A percentile compares a stretch with the other conserved stretches of the same genome.
Evolutionary conservation across 352 stramenopile genomes (phyloP).

Genomic region (Bremia lactucae): DNA sequence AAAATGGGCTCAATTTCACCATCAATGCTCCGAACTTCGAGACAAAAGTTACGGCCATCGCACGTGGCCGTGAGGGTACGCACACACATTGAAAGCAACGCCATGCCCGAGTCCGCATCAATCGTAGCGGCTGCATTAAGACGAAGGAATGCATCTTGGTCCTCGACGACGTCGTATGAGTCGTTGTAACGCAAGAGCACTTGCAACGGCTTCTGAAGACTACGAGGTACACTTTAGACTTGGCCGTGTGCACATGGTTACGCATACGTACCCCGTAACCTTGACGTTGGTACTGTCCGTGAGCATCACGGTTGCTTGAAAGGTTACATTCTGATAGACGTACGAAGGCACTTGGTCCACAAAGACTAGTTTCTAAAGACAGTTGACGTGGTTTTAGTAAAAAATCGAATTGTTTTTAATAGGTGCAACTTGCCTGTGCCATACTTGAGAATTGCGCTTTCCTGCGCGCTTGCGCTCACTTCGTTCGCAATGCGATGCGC

Average conservation of each 20-base stretch:
- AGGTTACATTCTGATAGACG: slow-evolving; percentile 52
- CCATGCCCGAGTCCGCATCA: slow-evolving; percentile 30
- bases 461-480: no score
- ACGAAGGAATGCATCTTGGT: slow-evolving; percentile 40
- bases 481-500: no score
- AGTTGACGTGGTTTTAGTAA: slow-evolving; percentile 5
- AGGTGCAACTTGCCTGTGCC: neutral
- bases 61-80: slow-evolving; percentile 40
- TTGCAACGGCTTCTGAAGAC: slow-evolving; percentile 31
- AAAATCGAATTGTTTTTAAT: slow-evolving; percentile 3
- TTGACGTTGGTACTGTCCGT: slow-evolving; percentile 50
- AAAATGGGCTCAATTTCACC: slow-evolving; percentile 52
- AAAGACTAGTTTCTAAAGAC: slow-evolving; percentile 46
- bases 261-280: slow-evolving; percentile 35
- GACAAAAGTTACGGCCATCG: slow-evolving; percentile 55
- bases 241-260: neutral
- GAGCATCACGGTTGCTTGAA: slow-evolving; percentile 48
- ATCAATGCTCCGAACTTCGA: slow-evolving; percentile 46
- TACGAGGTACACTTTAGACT: slow-evolving; percentile 2
- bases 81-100: slow-evolving; percentile 33
- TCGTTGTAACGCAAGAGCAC: slow-evolving; percentile 63
- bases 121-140: slow-evolving; percentile 14
- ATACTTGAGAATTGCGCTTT: no score
- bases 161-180: slow-evolving; percentile 60
- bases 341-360: slow-evolving; percentile 38